phyloP scores from a whole-genome alignment of 371 early-diverging fungal species.

The Dinochytrium kinnereticum region DNA sequence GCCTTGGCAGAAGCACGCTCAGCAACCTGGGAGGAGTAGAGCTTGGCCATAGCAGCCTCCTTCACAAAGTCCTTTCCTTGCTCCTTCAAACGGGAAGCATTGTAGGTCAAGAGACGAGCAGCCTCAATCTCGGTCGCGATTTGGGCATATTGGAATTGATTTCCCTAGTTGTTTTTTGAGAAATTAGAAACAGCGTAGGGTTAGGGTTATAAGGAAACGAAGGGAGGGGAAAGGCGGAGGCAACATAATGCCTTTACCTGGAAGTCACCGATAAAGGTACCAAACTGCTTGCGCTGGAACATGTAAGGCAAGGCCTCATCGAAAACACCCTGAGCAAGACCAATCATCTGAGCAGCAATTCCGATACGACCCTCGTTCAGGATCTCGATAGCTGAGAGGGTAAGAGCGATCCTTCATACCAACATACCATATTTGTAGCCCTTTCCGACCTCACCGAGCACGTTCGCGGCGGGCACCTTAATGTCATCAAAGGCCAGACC shows the following conservation, averaged over 20 bases:
- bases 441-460: slow-evolving; percentile 93
- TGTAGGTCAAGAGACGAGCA: slow-evolving; percentile 95
- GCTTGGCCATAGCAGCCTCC: slow-evolving; percentile 98
- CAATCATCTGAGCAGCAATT: slow-evolving; percentile 98
- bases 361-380: slow-evolving; percentile 98
- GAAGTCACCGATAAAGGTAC: slow-evolving; percentile 84
- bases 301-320: slow-evolving; percentile 91
- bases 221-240: no score
- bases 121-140: slow-evolving; percentile 95
- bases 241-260: no score
- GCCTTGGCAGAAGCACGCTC: slow-evolving; percentile 88
- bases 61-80: slow-evolving; percentile 84
- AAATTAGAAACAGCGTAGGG: not conserved
- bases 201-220: not conserved
- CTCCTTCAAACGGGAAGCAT: slow-evolving; percentile 96
- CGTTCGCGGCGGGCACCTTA: slow-evolving; percentile 85
- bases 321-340: slow-evolving; percentile 94
- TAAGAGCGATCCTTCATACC: not conserved
- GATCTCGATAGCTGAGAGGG: slow-evolving; percentile 83
- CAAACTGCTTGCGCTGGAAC: slow-evolving; percentile 96
- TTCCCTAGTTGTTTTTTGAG: slow-evolving; percentile 57
- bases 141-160: slow-evolving; percentile 97
- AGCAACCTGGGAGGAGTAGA: slow-evolving; percentile 93
- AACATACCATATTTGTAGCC: slow-evolving; percentile 82
- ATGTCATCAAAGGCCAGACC: slow-evolving; percentile 92